Conservation (phyloP, 2,329 filamentous ascomycete species). For the Conoideocrella luteorostrata region DNA sequence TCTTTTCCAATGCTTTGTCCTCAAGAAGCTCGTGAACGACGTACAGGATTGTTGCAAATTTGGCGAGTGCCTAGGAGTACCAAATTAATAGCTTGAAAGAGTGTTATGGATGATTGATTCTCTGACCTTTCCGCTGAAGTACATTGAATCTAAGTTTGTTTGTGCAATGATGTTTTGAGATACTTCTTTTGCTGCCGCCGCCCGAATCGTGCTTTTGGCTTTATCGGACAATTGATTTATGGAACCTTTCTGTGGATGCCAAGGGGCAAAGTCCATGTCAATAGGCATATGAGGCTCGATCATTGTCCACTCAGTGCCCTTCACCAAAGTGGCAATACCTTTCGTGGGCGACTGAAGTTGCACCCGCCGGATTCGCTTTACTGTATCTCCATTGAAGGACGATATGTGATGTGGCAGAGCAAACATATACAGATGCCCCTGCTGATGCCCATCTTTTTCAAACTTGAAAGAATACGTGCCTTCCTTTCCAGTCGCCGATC, state of each 20-base stretch:
- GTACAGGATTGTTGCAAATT: conserved; percentile 66
- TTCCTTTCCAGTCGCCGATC: conserved; percentile 47
- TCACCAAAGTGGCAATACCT: conserved; percentile 66
- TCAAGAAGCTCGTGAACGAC: conserved; percentile 57
- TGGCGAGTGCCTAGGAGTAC: conserved; percentile 55
- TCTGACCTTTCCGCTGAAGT: conserved; percentile 77
- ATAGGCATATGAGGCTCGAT: conserved; percentile 65
- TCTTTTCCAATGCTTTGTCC: conserved; percentile 49
- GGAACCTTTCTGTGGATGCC: conserved; percentile 51
- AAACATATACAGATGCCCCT: conserved; percentile 68
- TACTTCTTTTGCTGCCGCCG: conserved; percentile 65
- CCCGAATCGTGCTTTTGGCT: conserved; percentile 53
- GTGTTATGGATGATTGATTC: background rate
- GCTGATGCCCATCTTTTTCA: conserved; percentile 58
- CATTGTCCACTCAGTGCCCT: conserved; percentile 72
- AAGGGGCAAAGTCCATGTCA: conserved; percentile 72
- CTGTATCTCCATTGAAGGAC: conserved; percentile 59
- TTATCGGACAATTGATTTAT: conserved; percentile 40
- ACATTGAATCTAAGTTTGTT: conserved; percentile 77
- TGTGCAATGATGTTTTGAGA: conserved; percentile 68
- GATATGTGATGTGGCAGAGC: conserved; percentile 79
- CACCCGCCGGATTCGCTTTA: conserved; percentile 46
- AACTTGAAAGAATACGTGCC: conserved; percentile 73
- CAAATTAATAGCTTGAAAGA: background rate
- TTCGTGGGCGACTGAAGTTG: conserved; percentile 78